phyloP scores from a whole-genome alignment of 148 eudicot species.

The Camellia sinensis region DNA sequence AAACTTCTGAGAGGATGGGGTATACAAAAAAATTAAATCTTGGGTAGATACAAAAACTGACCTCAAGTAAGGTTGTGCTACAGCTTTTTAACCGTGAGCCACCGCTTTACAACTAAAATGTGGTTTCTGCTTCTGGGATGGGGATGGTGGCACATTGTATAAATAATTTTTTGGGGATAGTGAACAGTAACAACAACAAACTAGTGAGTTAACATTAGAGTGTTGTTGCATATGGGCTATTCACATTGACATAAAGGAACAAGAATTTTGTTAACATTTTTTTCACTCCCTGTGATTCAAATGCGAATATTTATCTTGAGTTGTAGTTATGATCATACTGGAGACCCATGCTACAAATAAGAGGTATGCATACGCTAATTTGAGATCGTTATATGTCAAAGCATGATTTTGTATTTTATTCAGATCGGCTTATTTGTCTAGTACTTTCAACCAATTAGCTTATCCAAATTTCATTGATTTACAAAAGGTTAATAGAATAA shows the following conservation, averaged over 20 bases:
- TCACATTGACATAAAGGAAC: neutral
- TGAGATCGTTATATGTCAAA: constrained; percentile 87
- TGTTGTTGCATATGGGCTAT: neutral
- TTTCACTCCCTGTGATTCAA: neutral
- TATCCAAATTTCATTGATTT: neutral
- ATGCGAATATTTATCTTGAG: neutral
- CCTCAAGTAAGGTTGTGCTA: neutral
- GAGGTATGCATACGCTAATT: constrained; percentile 98
- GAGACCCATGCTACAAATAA: constrained; percentile 55
- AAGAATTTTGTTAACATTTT: neutral
- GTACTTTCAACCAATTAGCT: constrained; percentile 32
- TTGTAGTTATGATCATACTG: neutral
- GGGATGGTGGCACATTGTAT: neutral
- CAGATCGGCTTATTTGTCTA: constrained; percentile 95
- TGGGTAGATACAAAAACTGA: neutral
- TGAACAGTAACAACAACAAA: neutral
- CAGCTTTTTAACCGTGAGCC: neutral
- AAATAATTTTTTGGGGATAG: neutral
- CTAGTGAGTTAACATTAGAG: neutral
- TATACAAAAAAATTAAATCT: too few relatives aligned
- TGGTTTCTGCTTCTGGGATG: neutral
- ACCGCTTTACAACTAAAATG: too few relatives aligned
- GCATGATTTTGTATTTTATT: constrained; percentile 95
- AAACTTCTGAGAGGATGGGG: too few relatives aligned
- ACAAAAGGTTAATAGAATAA: neutral